A percentile compares a stretch with the other conserved stretches of the same genome.
Evolutionary conservation across 2,329 filamentous ascomycete genomes (phyloP).

Genomic region (Hymenoscyphus fraxineus): DNA sequence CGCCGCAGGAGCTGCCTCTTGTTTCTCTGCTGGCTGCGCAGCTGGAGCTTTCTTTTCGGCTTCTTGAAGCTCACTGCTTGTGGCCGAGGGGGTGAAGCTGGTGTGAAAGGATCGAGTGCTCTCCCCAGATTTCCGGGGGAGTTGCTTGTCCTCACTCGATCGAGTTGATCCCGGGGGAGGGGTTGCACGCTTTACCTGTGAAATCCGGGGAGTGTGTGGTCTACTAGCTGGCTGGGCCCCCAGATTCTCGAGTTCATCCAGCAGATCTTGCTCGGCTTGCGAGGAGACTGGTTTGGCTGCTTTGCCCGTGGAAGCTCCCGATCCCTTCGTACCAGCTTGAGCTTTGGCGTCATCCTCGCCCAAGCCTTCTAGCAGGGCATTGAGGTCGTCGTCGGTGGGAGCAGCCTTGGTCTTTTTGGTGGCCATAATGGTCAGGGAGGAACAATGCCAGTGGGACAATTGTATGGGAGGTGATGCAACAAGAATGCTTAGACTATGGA

Average conservation of each 20-base stretch:
- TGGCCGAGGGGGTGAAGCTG: conserved; percentile 66
- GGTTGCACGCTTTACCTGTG: conserved; percentile 49
- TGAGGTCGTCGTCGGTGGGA: conserved; percentile 58
- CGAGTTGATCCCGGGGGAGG: conserved; percentile 49
- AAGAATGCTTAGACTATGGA: background rate
- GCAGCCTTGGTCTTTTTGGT: conserved; percentile 56
- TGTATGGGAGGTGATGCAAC: background rate
- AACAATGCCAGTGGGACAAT: background rate
- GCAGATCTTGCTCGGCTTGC: conserved; percentile 60
- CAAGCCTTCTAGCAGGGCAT: conserved; percentile 63
- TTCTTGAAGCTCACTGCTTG: conserved; percentile 56
- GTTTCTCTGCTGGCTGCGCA: conserved; percentile 42
- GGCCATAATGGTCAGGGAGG: conserved; percentile 45
- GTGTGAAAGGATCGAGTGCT: conserved; percentile 68
- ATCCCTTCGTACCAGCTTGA: conserved; percentile 41
- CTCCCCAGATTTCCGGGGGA: conserved; percentile 69
- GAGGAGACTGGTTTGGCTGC: conserved; percentile 37
- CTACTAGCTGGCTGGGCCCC: conserved; percentile 67
- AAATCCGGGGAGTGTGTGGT: conserved; percentile 76
- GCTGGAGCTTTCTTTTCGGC: conserved; percentile 48
- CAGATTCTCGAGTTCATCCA: conserved; percentile 66
- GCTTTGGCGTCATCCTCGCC: conserved; percentile 47
- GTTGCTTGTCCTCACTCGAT: conserved; percentile 61
- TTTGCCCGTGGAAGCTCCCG: conserved; percentile 29
- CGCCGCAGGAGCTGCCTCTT: conserved; percentile 29